A percentile compares a stretch with the other conserved stretches of the same genome.
These are phyloP conservation scores for Aspergillus terreus DNA, from an alignment of 2,329 filamentous ascomycete genomes.

Conservation along the genomic window DNA sequence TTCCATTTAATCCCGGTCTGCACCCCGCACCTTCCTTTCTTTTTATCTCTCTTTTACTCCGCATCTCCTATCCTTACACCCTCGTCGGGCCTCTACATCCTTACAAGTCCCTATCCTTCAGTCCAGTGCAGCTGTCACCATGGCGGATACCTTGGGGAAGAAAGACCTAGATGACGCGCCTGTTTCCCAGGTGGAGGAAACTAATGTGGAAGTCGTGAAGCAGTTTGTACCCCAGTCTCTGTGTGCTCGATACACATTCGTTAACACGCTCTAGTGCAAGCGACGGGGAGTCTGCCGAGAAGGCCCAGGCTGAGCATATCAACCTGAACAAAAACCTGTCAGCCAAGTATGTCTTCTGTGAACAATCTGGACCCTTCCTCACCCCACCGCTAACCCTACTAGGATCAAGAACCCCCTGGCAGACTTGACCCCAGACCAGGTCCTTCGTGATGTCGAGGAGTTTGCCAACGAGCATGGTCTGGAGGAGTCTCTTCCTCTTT, in stretches of 20 bases:
- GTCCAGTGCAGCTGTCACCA: neutral
- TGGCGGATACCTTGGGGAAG: constrained; percentile 12
- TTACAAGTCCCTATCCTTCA: neutral
- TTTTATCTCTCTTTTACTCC: neutral
- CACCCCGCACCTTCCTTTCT: constrained; percentile 5
- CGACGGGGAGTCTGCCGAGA: constrained; percentile 17
- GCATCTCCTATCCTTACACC: neutral
- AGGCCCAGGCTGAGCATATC: constrained; percentile 20
- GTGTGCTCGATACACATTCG: constrained; percentile 2
- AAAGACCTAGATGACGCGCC: constrained; percentile 1
- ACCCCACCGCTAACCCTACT: constrained; percentile 3
- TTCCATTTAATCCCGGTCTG: constrained; percentile 1
- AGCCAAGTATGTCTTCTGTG: constrained; percentile 21
- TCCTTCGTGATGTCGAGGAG: constrained; percentile 41
- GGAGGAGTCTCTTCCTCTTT: constrained; percentile 35
- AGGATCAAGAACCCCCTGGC: constrained; percentile 48
- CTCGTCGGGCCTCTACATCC: neutral
- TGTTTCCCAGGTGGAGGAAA: constrained; percentile 3
- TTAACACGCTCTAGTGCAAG: constrained; percentile 3
- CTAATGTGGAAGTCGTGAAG: constrained; percentile 5
- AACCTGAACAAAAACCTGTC: constrained; percentile 26
- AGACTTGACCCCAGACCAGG: constrained; percentile 33
- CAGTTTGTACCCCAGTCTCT: constrained; percentile 7
- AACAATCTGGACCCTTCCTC: neutral
- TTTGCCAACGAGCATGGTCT: constrained; percentile 42